Evolutionary conservation across 441 rosid species (phyloP), one percentile per base, ranked within the genome.

Genomic region (Viola pubescens): DNA sequence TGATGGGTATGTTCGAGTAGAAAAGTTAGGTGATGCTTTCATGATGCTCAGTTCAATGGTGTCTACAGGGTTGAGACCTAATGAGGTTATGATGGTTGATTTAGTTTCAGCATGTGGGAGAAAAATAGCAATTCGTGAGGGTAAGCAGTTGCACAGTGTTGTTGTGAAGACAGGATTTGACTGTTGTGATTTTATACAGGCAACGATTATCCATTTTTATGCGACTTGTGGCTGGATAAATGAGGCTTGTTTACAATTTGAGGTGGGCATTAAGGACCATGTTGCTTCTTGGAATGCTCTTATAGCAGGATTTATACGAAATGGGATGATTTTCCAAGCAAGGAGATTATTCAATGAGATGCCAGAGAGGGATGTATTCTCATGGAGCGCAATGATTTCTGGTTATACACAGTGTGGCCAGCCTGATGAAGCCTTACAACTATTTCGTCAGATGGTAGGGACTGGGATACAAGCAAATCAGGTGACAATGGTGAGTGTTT

Each of bases 321-420:
- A 81, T 54, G 70, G 86, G 66, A 77, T 76, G 87, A 70, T 78
- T 54, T 81, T 80, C 58, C 63, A 59, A 55, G 97, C 97, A 40
- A 69, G 71, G 60, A 60, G 77, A 62, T 61, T 86, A 54, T 90
- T 88, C 59, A 56, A 76, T 55, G 76, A 79, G 60, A 86, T 83
- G 80, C 78, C 62, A 13, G 75, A 73, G 70, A 82, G 82, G 79
- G 96, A 90, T 69, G 82, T 81, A 11, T 80, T 81, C 71, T 82
- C 97, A 6, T 86, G 96, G 97, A 90, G 84, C 60, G 72, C 85
- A n/a, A 79, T 90, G 82, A 82, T 90, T 39, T 82, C 88, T 10
- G 91, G 91, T 64, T 81, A 86, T 48, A 69, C 82, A 1, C 91
- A 80, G 72, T 76, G 67, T 37, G 73, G 70, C 58, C 82, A 74